phyloP scores from a whole-genome alignment of 2,329 filamentous ascomycete species.

The Didymella segeticola region DNA sequence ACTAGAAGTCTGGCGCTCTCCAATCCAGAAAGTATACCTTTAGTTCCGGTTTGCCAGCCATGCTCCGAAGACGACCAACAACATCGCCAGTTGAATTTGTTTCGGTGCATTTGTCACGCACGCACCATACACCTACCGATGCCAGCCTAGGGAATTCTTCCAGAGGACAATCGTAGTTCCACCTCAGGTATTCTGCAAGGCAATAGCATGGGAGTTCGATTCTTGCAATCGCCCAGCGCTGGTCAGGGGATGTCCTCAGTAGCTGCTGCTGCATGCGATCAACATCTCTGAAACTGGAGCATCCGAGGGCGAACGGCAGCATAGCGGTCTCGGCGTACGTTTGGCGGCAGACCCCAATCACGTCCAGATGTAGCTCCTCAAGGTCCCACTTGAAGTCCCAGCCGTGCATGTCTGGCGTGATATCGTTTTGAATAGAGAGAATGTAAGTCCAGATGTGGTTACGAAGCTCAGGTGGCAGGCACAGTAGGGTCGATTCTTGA shows the following conservation, averaged over 20 bases:
- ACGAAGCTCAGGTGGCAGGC: too few species aligned
- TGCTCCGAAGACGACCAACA: neutral
- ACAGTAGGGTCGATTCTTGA: too few species aligned
- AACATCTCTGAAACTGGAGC: neutral
- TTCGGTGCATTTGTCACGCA: neutral
- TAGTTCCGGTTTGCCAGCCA: neutral
- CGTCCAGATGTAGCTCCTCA: neutral
- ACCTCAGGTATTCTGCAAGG: too few species aligned
- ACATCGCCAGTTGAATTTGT: neutral
- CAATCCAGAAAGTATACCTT: neutral
- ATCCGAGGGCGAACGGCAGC: neutral
- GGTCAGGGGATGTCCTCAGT: neutral
- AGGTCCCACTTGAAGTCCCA: neutral
- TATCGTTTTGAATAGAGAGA: neutral
- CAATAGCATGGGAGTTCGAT: neutral
- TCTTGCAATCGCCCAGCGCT: neutral
- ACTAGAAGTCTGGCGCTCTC: too few species aligned
- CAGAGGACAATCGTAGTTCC: neutral
- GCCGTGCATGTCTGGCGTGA: neutral
- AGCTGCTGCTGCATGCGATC: neutral
- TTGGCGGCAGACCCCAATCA: neutral
- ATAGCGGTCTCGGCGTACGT: neutral
- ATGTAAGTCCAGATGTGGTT: too few species aligned
- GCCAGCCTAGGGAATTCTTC: neutral
- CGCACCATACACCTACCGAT: neutral